Base-by-base conservation (phyloP, 177 flowering plant genomes). In the Vitis hybrid region DNA sequence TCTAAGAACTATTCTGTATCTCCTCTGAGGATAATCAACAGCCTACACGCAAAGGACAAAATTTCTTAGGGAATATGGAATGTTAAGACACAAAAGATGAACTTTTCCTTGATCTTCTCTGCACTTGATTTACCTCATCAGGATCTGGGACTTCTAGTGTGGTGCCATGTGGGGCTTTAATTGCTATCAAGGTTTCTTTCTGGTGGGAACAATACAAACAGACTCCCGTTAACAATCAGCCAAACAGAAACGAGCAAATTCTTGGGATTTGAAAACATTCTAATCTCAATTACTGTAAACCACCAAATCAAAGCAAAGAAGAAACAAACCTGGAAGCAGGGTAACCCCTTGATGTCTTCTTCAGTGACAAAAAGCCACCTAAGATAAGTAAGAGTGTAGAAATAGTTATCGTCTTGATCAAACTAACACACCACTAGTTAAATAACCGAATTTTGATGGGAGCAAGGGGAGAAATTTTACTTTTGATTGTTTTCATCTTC, bases 61-160 rank as follows among this genome's bases (percentile, higher is more conserved):
- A 5, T 12, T 11, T 15, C 26, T 22, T 8, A 70, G 56, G 21
- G 39, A 26, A 26, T 13, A 62, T 59, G 16, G 29, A 29, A 63
- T 52, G 45, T 22, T 58, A 11, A 64, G 51, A 65, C 67, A 48
- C 33, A 51, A 56, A 5, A 16, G 39, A 62, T 11, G 11, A 14
- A 12, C 21, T 50, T 52, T 59, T 39, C 11, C 56, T 57, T n/a
- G 39, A 12, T 22, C 2, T 49, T 64, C 7, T 49, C 15, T 39
- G 45, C 52, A 45, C 49, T 52, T 9, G 45, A 64, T 62, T 68
- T 75, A 91, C 99, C 94, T 89, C 97, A 72, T 93, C 99, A 74
- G 97, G 99, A 79, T 95, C 97, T 68, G 97, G 98, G 67, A 90
- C 99, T 85, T 95, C 99, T 68, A 95, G 74, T 66, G 97, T 90